Conservation (phyloP, 148 eudicot genomes). For the Amaranthus cruentus region DNA sequence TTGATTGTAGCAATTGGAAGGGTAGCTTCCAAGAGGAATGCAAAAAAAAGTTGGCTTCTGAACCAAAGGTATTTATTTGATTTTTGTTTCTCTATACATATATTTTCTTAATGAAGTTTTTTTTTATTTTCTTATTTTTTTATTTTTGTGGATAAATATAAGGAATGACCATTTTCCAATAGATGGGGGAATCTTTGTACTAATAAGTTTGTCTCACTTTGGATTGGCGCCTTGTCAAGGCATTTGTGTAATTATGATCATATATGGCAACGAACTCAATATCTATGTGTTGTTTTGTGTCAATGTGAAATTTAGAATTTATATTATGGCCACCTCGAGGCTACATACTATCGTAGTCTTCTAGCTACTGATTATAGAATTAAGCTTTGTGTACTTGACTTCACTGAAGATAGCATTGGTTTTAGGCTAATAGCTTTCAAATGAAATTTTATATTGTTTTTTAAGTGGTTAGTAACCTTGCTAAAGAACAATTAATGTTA, state of each 20-base stretch:
- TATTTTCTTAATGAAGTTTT: background rate
- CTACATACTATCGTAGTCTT: too few species aligned
- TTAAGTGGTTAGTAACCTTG: background rate
- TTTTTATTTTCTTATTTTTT: too few species aligned
- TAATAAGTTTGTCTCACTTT: background rate
- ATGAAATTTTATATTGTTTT: too few species aligned
- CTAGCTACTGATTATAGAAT: too few species aligned
- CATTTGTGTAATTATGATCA: background rate
- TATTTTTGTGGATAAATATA: too few species aligned
- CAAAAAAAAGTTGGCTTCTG: constrained; percentile 49
- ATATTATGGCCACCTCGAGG: too few species aligned
- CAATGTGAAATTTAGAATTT: too few species aligned
- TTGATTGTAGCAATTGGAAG: constrained; percentile 39
- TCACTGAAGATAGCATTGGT: too few species aligned
- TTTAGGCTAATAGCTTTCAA: too few species aligned
- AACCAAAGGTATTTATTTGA: constrained; percentile 49
- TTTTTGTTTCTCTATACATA: background rate
- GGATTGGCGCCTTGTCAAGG: background rate
- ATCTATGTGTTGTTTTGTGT: too few species aligned
- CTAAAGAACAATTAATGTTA: background rate
- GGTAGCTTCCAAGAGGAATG: constrained; percentile 63
- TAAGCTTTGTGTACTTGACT: too few species aligned
- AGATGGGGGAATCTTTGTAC: background rate
- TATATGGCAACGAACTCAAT: too few species aligned
- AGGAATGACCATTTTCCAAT: background rate